Conservation (phyloP, 257 asterid genomes). For the Parsonsia alboflavescens region DNA sequence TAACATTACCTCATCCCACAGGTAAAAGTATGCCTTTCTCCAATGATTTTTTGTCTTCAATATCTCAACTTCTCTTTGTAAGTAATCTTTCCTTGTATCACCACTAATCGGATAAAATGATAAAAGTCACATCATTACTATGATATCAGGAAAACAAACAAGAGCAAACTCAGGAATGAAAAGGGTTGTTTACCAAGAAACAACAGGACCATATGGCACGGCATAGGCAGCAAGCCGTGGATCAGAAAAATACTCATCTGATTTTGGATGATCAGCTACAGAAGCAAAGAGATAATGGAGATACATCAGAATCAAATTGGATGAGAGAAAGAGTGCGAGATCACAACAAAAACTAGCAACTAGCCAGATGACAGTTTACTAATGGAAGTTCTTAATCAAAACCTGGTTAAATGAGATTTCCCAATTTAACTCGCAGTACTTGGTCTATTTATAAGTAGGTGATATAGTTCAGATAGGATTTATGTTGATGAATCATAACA, state of each 20-base stretch:
- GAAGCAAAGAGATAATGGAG: slow-evolving; percentile 12
- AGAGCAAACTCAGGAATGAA: slow-evolving; percentile 15
- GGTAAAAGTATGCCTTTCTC: slow-evolving; percentile 94
- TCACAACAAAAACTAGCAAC: background rate
- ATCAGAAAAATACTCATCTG: slow-evolving; percentile 89
- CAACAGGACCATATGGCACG: slow-evolving; percentile 77
- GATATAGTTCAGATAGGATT: slow-evolving; percentile 1
- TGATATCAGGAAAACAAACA: slow-evolving; percentile 17
- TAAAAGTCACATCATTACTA: slow-evolving; percentile 32
- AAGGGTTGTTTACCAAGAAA: slow-evolving; percentile 49
- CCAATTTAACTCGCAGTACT: background rate
- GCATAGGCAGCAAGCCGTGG: slow-evolving; percentile 99
- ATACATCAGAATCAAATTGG: background rate
- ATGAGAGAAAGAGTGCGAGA: background rate
- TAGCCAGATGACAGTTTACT: background rate
- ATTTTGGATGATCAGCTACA: slow-evolving; percentile 95
- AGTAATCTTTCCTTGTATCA: slow-evolving; percentile 65
- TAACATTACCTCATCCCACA: slow-evolving; percentile 96
- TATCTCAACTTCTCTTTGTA: slow-evolving; percentile 83
- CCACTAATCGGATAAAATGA: slow-evolving; percentile 53
- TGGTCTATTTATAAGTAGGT: background rate
- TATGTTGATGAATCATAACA: slow-evolving; percentile 3
- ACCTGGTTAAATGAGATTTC: no score
- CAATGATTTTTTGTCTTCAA: slow-evolving; percentile 77
- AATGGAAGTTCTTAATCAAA: background rate